Evolutionary conservation across 2,329 filamentous ascomycete species (phyloP), one percentile per base, ranked within the genome.

Genomic region (Alternaria consortialis): DNA sequence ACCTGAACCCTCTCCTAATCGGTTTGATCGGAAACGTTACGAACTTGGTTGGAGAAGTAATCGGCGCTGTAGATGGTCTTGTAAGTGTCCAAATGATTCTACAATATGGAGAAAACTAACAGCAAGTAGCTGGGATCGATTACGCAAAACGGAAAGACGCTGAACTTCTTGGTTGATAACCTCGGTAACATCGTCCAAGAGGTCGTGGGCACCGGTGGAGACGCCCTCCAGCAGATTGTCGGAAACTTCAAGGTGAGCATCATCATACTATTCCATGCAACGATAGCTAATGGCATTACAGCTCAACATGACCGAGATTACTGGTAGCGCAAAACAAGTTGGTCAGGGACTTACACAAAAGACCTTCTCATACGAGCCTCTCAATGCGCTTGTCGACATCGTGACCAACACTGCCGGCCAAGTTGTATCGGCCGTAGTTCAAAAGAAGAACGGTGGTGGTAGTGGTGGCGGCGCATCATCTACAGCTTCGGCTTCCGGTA

Each of bases 131-230:
- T 89, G 3, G 87, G 86, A 8, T 84, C 83, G 20, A 85, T 88
- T 63, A 84, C 85, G 2, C 84, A 87, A 64, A 85, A 85, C 51
- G 83, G 83, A 63, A 84, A 78, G 9, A 84, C 79, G 17, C 79
- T 87, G 46, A 84, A 83, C 64, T 87, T 87, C 78, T 63, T 87
- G 39, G 80, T 89, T 61, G 86, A 88, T 71, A 88, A 88, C 67
- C 79, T 88, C 2, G 87, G 87, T 36, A 88, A 88, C 66, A 88
- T 89, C 63, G 85, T 89, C 1, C 86, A 88, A 68, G 83, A 88
- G 67, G 85, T 87, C 0, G 80, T 80, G 1, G 84, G 83, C 23
- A 77, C 75, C 1, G 84, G 80, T 0, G 82, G 80, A 4, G 76
- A 76, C 31, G 69, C 80, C 3, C 75, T 86, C 1, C 83, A 80